Evolutionary conservation across 495 filamentous ascomycete genomes (phyloP), one percentile per base, ranked within the genome.

Genomic region (Xylona heveae): DNA sequence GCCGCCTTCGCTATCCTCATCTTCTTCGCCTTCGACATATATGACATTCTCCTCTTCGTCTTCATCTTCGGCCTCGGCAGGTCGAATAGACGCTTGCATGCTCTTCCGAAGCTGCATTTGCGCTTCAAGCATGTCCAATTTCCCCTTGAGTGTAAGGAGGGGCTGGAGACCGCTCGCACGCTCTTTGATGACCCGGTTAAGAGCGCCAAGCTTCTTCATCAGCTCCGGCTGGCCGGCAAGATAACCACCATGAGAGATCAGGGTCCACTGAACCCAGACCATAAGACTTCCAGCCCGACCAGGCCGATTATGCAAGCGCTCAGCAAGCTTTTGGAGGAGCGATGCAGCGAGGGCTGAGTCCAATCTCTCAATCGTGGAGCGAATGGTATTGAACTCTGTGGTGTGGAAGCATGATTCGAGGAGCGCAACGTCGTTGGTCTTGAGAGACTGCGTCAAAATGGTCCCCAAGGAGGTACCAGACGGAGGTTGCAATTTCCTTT

Each of bases 251-350:
- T 97, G 88, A 5, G 82, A 75, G 13, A 94, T 68, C n/a, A 93
- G 62, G 1, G 79, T 85, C 80, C 82, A 91, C 52, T 94, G 81
- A 27, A 94, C 74, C 88, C 88, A 97, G 10, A 76, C 66, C 59
- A 93, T 84, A n/a, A 97, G 67, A 39, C 68, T 76, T 19, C 81
- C 80, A 10, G 88, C 83, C 32, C 88, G 69, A 16, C 84, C 88
- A 4, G 88, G 88, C 14, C 79, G 66, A 38, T 76, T 67, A 43
- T 91, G 74, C 49, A 97, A 68, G 40, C 82, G 70, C 44, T 90
- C 77, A 8, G 88, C 79, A 20, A 97, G 66, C 43, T 74, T 78
- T 45, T 76, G 68, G 29, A 95, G 65, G 17, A 97, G 62, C 8
- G 52, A 64, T 9, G 70, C 66, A 4, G 82, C 84, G 23, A 91